Base-by-base conservation (phyloP, 1,139 yeast genomes). In the Saccharomyces hybrid region DNA sequence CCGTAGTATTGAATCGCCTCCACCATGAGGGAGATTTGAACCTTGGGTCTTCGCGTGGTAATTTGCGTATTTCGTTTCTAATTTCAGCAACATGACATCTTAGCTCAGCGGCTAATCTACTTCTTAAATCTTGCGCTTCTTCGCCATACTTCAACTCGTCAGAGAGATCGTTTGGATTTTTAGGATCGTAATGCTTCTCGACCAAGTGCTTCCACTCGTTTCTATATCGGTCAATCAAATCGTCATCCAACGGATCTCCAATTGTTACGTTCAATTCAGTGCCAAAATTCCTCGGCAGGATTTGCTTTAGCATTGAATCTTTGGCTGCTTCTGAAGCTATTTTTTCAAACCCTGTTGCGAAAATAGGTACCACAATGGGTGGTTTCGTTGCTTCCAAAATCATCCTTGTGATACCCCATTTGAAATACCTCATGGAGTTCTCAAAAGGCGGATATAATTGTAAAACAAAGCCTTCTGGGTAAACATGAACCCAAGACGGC, bases 401-500 rank as follows among this genome's bases (percentile, higher is more conserved):
- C 61, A 91, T 70, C 61, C 99, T 77, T 2, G 96, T 80, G 0
- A 90, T 83, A 0, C 99, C 99, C 99, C 99, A 93, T 67, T 89
- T 86, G 76, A 93, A 93, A 70, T 88, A 93, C 58, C 97, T 76
- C 91, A 93, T 87, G 3, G 97, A 88, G 62, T 88, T 85, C 53
- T 79, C 76, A 68, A 81, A 83, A 1, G 97, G 97, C 47, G 84
- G 83, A 59, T 84, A 79, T 31, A 91, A 75, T 69, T 93, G 99
- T 53, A 93, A 79, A 1, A 93, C 98, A 68, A 86, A 88, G 0
- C 96, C 97, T 69, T 93, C 99, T 0, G 99, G 99, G 70, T 89
- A 93, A 4, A 91, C 84, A 69, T 93, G 98, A 57, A 93, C 82
- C 99, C 99, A 93, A 1, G 88, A 82, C 1, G 93, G 86, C 60